Evolutionary conservation across 768 basidiomycete genomes (phyloP).

Genomic region (Serendipita vermifera): DNA sequence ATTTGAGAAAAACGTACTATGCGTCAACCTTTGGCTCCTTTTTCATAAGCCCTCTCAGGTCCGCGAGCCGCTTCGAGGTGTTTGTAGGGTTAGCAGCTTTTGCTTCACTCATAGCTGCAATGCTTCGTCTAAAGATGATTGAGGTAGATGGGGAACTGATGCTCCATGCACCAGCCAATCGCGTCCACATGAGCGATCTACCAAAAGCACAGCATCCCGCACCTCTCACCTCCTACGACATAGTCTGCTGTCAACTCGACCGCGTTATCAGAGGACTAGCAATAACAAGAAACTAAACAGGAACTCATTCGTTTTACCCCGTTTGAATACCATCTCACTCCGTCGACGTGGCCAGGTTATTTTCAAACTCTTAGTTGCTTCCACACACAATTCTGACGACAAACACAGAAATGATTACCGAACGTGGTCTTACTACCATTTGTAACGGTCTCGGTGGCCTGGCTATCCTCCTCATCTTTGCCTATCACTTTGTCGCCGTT

Average conservation of each 20-base stretch:
- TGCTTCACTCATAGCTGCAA: neutral
- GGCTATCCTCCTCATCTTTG: slow-evolving; percentile 28
- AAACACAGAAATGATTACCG: slow-evolving; percentile 3
- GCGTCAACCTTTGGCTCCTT: slow-evolving; percentile 46
- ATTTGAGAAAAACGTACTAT: slow-evolving; percentile 24
- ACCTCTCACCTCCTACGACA: no score
- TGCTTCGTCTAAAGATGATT: neutral
- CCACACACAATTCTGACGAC: neutral
- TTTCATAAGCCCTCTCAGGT: slow-evolving; percentile 59
- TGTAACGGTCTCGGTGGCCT: slow-evolving; percentile 21
- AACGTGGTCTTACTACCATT: slow-evolving; percentile 1
- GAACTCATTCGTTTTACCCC: neutral
- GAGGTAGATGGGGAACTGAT: neutral
- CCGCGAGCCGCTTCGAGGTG: slow-evolving; percentile 49
- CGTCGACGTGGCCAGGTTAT: slow-evolving; percentile 8
- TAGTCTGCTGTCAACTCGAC: no score
- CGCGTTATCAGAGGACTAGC: no score
- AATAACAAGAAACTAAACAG: no score
- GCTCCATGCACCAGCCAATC: no score
- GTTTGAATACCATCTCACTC: neutral
- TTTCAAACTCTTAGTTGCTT: neutral
- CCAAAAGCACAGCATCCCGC: no score
- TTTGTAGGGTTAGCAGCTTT: slow-evolving; percentile 18
- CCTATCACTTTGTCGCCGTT: slow-evolving; percentile 29
- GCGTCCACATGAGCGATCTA: no score